These are phyloP conservation scores for Dujonia santamariae DNA, from an alignment of 1,139 yeast genomes.

Conservation along the genomic window DNA sequence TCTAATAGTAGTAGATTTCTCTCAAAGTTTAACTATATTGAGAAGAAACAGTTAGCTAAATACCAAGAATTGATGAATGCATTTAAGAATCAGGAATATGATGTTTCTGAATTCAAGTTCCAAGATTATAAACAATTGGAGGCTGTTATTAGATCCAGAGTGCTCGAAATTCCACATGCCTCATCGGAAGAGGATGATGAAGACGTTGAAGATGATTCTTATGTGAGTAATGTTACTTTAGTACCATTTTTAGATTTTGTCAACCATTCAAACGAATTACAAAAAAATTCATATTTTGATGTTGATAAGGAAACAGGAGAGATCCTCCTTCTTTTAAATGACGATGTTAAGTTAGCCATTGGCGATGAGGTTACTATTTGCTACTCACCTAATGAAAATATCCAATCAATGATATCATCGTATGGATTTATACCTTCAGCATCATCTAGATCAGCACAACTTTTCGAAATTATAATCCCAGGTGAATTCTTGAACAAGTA, in stretches of 20 bases:
- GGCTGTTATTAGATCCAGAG: slow-evolving; percentile 23
- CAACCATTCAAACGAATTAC: slow-evolving; percentile 45
- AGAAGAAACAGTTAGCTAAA: background rate
- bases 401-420: slow-evolving; percentile 43
- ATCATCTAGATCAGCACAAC: background rate
- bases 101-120: slow-evolving; percentile 10
- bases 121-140: slow-evolving; percentile 18
- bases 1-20: slow-evolving; percentile 1
- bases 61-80: slow-evolving; percentile 2
- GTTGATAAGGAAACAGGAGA: slow-evolving; percentile 49
- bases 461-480: slow-evolving; percentile 6
- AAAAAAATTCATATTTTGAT: slow-evolving; percentile 57
- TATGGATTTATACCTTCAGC: slow-evolving; percentile 59
- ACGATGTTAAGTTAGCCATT: slow-evolving; percentile 8
- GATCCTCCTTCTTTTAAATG: slow-evolving; percentile 36
- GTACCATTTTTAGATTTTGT: slow-evolving; percentile 70
- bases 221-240: slow-evolving; percentile 34
- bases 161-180: slow-evolving; percentile 24
- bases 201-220: slow-evolving; percentile 5
- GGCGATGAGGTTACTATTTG: slow-evolving; percentile 44
- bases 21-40: background rate
- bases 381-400: slow-evolving; percentile 47
- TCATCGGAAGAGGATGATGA: slow-evolving; percentile 10
- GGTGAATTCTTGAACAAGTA: slow-evolving; percentile 3
- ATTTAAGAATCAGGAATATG: background rate